Percentiles rank a stretch among this genome's conserved stretches.
Evolutionary conservation across 768 basidiomycete species (phyloP).

Genomic region (Termitomyces sp.): DNA sequence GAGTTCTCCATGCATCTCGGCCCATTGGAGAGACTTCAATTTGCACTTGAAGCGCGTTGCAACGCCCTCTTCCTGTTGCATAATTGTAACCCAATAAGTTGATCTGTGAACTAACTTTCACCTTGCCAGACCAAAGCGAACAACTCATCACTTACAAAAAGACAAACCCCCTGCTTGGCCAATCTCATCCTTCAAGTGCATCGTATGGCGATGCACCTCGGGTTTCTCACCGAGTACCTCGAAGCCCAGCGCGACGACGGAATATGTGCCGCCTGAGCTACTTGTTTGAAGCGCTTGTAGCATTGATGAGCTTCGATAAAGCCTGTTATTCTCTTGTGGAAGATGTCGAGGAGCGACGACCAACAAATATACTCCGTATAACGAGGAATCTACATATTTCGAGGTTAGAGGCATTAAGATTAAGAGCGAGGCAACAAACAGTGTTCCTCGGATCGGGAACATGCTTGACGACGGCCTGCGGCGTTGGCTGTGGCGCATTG

Average conservation of each 20-base stretch:
- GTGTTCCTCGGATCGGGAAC: background rate
- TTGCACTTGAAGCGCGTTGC: constrained; percentile 33
- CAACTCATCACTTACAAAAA: no score
- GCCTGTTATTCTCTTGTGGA: constrained; percentile 18
- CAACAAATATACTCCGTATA: no score
- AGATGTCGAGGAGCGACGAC: constrained; percentile 24
- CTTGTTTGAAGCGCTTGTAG: constrained; percentile 25
- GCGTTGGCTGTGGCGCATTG: background rate
- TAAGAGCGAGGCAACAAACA: background rate
- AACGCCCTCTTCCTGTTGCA: constrained; percentile 22
- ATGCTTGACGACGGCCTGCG: background rate
- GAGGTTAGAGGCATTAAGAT: background rate
- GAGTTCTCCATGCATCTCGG: constrained; percentile 49
- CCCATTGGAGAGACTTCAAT: constrained; percentile 8
- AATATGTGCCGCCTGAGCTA: constrained; percentile 21
- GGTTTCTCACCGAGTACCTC: constrained; percentile 30
- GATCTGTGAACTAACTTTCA: no score
- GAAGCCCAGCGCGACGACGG: constrained; percentile 36
- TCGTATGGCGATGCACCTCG: no score
- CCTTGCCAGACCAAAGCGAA: no score
- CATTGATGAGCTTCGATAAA: constrained; percentile 33
- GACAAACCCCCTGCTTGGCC: no score
- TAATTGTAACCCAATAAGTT: no score
- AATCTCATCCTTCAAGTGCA: no score
- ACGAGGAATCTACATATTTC: constrained; percentile 19